Evolutionary conservation across 345 rosid species (phyloP).

Genomic region (Citrus glauca): DNA sequence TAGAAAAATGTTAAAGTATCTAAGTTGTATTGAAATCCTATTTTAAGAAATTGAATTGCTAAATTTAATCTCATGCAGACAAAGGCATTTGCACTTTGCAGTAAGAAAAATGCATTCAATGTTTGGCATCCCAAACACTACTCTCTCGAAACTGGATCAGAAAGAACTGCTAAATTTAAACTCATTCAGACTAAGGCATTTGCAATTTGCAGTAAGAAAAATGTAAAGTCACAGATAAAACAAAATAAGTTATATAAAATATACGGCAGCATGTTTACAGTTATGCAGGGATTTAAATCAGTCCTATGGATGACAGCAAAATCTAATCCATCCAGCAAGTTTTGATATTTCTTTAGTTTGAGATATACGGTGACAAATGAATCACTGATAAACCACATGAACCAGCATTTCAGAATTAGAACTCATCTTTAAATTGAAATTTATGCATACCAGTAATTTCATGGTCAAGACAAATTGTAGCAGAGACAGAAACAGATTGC

Average conservation of each 20-base stretch:
- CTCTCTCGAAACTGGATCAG: background rate
- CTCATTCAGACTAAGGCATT: background rate
- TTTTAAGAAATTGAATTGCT: background rate
- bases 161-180: background rate
- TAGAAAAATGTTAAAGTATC: background rate
- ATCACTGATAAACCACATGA: background rate
- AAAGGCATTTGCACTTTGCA: too few relatives aligned
- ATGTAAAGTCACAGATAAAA: background rate
- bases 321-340: background rate
- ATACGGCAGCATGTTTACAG: background rate
- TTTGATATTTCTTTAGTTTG: background rate
- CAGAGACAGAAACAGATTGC: background rate
- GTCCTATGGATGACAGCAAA: background rate
- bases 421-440: background rate
- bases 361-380: background rate
- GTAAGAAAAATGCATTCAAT: too few relatives aligned
- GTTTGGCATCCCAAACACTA: background rate
- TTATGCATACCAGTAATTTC: background rate
- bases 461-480: background rate
- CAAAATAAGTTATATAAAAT: background rate
- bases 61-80: too few relatives aligned
- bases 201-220: background rate
- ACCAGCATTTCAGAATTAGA: background rate
- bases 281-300: background rate
- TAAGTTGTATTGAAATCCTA: background rate